These are phyloP conservation scores for Leccinum subfulvum DNA, from an alignment of 1,284 basidiomycete genomes.

Conservation along the genomic window DNA sequence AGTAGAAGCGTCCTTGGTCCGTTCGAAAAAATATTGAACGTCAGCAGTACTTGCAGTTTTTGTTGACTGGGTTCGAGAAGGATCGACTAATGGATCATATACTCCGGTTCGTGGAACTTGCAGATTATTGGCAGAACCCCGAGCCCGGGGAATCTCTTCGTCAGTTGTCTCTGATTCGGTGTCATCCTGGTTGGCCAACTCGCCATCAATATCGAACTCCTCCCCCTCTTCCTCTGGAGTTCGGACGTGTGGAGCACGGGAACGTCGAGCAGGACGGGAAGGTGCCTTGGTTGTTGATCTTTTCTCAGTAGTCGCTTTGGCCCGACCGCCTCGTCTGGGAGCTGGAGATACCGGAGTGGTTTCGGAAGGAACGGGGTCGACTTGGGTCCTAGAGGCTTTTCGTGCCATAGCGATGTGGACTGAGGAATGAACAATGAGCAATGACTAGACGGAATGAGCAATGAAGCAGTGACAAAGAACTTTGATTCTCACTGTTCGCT, in stretches of 20 bases:
- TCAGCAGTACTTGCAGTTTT: not conserved
- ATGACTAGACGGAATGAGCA: not conserved
- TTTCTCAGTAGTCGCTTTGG: not conserved
- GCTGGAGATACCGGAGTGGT: not conserved
- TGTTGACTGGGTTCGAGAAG: not conserved
- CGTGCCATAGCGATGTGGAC: too few species aligned
- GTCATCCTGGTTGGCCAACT: not conserved
- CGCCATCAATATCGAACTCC: not conserved
- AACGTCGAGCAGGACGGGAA: not conserved
- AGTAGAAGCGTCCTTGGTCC: not conserved
- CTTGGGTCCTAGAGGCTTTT: too few species aligned
- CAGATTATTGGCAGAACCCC: not conserved
- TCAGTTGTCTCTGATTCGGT: not conserved
- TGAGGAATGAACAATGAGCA: too few species aligned
- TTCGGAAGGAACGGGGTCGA: too few species aligned
- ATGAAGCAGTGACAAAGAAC: not conserved
- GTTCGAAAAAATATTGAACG: not conserved
- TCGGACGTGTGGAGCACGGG: not conserved
- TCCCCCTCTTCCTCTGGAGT: not conserved
- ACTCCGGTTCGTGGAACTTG: not conserved
- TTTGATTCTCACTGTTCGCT: not conserved
- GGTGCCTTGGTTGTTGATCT: not conserved
- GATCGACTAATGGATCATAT: not conserved
- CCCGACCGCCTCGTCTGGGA: not conserved
- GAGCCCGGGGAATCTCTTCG: not conserved